phyloP scores from a whole-genome alignment of 1,284 basidiomycete genomes.

The Papiliotrema nemorosa region DNA sequence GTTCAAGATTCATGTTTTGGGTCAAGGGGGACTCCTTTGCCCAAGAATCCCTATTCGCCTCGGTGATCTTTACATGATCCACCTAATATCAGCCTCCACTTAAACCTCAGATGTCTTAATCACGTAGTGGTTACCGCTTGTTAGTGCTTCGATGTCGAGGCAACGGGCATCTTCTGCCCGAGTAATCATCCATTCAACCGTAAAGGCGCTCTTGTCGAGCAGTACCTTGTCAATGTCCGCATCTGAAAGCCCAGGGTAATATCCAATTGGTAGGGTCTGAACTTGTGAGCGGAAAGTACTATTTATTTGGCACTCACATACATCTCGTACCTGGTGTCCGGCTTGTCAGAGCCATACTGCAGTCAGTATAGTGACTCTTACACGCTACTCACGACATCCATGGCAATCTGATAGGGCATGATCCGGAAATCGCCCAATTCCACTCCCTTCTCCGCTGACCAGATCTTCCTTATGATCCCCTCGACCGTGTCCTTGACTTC shows the following conservation, averaged over 20 bases:
- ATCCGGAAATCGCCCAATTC: conserved; percentile 63
- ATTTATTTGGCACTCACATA: conserved; percentile 57
- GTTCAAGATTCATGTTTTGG: conserved; percentile 30
- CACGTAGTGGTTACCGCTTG: conserved; percentile 35
- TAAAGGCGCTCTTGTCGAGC: conserved; percentile 41
- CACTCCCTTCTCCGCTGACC: conserved; percentile 61
- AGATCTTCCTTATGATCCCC: conserved; percentile 66
- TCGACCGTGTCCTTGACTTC: conserved; percentile 76
- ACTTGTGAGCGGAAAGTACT: neutral
- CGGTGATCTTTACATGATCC: conserved; percentile 40
- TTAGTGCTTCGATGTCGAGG: conserved; percentile 32
- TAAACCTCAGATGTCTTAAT: neutral
- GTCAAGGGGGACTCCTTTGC: conserved; percentile 38
- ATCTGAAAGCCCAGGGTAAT: conserved; percentile 47
- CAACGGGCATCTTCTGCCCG: conserved; percentile 32
- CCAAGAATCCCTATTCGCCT: conserved; percentile 41
- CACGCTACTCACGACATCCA: conserved; percentile 63
- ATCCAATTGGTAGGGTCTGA: conserved; percentile 47
- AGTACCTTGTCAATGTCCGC: conserved; percentile 44
- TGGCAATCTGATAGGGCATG: conserved; percentile 80
- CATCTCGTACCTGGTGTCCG: conserved; percentile 80
- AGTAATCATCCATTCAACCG: conserved; percentile 48
- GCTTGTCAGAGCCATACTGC: conserved; percentile 92
- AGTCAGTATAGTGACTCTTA: neutral
- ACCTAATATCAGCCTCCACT: conserved; percentile 6